Percentiles rank a stretch among this genome's conserved stretches.
Evolutionary conservation across 441 rosid species (phyloP).

Genomic region (Rhodomyrtus psidioides): DNA sequence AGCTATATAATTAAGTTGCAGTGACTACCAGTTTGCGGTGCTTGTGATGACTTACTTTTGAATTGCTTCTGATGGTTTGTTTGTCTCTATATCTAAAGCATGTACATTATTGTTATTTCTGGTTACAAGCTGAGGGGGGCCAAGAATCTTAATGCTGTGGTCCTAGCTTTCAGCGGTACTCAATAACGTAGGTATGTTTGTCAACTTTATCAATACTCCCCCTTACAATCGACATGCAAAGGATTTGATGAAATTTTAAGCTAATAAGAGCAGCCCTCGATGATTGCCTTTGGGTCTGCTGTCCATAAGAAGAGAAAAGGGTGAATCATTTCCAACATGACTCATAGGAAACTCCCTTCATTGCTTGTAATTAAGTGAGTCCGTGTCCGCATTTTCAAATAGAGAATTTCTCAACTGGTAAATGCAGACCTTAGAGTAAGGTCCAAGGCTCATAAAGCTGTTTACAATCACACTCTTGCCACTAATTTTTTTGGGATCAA

Average conservation of each 20-base stretch:
- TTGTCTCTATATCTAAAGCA: conserved; percentile 1
- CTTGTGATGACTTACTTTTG: not conserved
- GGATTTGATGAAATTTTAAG: not conserved
- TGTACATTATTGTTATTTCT: conserved; percentile 1
- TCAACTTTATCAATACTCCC: not conserved
- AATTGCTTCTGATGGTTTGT: not conserved
- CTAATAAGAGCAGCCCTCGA: not conserved
- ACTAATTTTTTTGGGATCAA: too few species aligned
- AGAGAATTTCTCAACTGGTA: too few species aligned
- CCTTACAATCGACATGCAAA: not conserved
- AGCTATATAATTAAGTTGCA: not conserved
- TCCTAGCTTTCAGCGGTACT: conserved; percentile 85
- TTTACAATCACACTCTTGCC: too few species aligned
- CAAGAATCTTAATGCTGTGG: conserved; percentile 60
- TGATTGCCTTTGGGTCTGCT: not conserved
- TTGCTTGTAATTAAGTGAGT: too few species aligned
- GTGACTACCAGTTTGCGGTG: not conserved
- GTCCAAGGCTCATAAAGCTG: too few species aligned
- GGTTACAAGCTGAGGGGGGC: conserved; percentile 89
- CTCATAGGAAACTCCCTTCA: too few species aligned
- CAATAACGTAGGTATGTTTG: conserved; percentile 61
- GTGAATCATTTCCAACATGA: too few species aligned
- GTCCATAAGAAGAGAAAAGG: too few species aligned
- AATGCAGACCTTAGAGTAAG: too few species aligned
- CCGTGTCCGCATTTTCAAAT: too few species aligned